phyloP scores from a whole-genome alignment of 768 basidiomycete species.

The Lactarius tabidus region DNA sequence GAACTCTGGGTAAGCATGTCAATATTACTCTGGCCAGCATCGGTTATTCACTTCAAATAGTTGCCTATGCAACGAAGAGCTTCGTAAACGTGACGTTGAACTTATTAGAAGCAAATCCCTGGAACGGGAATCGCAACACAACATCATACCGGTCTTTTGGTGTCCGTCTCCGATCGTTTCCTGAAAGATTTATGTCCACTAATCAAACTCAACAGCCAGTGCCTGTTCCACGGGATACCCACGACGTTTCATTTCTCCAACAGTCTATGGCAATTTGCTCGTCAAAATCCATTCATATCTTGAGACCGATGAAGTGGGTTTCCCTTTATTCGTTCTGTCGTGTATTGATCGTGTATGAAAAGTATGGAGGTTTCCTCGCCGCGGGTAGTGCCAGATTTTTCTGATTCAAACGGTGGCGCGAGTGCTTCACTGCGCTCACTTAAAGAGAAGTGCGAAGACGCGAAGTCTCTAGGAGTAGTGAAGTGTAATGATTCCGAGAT shows the following conservation, averaged over 20 bases:
- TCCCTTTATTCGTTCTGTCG: not conserved
- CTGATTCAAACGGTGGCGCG: conserved; percentile 36
- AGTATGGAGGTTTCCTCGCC: conserved; percentile 42
- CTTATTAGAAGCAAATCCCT: conserved; percentile 52
- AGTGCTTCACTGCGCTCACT: conserved; percentile 42
- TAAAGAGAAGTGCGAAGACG: conserved; percentile 52
- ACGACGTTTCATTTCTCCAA: conserved; percentile 52
- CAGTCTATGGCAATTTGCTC: conserved; percentile 66
- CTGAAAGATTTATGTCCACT: not conserved
- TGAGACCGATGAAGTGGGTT: conserved; percentile 64
- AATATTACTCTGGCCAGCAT: not conserved
- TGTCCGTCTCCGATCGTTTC: conserved; percentile 38
- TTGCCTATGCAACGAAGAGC: conserved; percentile 64
- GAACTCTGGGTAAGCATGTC: conserved; percentile 49
- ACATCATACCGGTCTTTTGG: conserved; percentile 59
- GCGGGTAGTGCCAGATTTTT: conserved; percentile 58
- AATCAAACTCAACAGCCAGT: conserved; percentile 43
- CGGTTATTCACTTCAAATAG: conserved; percentile 36
- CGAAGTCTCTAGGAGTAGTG: conserved; percentile 66
- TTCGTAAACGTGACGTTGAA: conserved; percentile 58
- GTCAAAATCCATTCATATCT: conserved; percentile 58
- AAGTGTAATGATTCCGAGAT: conserved; percentile 52
- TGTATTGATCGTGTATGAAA: conserved; percentile 3
- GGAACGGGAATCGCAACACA: conserved; percentile 34
- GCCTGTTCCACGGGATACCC: conserved; percentile 68